Evolutionary conservation across 164 flowering plant genomes (phyloP).

Genomic region (Chimonanthus salicifolius): DNA sequence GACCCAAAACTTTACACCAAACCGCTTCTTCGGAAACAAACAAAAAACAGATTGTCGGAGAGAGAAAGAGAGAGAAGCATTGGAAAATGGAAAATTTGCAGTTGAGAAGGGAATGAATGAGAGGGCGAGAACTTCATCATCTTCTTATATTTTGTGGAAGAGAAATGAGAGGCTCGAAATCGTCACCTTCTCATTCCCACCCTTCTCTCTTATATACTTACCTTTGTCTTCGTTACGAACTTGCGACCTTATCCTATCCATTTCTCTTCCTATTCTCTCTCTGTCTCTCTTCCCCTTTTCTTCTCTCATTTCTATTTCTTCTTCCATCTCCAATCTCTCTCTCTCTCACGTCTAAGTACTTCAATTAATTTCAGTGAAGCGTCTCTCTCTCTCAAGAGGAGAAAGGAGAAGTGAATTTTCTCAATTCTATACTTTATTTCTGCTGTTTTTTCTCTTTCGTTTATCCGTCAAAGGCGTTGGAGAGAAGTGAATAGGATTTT

Average conservation of each 20-base stretch:
- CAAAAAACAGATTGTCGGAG: neutral
- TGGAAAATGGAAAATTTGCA: neutral
- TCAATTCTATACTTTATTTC: neutral
- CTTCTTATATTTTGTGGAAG: neutral
- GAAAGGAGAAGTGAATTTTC: no score
- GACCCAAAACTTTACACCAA: neutral
- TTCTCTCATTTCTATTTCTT: conserved; percentile 6
- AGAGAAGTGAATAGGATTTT: neutral
- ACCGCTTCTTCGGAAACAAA: neutral
- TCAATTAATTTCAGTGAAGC: neutral
- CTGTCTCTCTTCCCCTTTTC: conserved; percentile 1
- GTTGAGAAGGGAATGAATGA: no score
- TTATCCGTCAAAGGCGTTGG: neutral
- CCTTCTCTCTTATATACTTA: neutral
- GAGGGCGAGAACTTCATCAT: no score
- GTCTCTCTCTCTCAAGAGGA: neutral
- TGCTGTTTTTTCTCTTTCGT: neutral
- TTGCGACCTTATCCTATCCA: conserved; percentile 53
- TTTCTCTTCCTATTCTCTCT: neutral
- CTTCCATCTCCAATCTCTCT: neutral
- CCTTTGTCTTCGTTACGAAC: no score
- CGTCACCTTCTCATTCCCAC: conserved; percentile 22
- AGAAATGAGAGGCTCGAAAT: conserved; percentile 63
- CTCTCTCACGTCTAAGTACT: conserved; percentile 1
- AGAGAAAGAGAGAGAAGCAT: neutral